Conservation (phyloP, 2,329 filamentous ascomycete genomes). For the Trichophyton benhamiae region DNA sequence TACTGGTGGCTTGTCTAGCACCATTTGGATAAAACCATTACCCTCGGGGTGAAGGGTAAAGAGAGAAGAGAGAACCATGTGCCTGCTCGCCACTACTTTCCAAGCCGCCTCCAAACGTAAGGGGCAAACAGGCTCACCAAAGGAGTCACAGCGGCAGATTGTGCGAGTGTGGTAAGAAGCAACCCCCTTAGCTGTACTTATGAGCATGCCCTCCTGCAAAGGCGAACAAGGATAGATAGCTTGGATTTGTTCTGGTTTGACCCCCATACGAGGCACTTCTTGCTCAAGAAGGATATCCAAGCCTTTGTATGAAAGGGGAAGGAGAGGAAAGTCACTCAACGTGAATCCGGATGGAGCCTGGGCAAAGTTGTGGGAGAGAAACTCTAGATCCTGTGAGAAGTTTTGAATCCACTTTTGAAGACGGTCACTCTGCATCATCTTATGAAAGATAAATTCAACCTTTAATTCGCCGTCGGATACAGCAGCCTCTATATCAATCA, state of each 20-base stretch:
- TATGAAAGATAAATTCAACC: constrained; percentile 33
- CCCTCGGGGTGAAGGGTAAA: constrained; percentile 8
- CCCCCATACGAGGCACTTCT: constrained; percentile 25
- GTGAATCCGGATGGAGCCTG: constrained; percentile 21
- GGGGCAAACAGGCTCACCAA: background rate
- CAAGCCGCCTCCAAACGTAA: constrained; percentile 3
- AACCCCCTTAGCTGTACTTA: background rate
- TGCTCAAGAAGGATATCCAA: constrained; percentile 27
- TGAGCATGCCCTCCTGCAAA: constrained; percentile 5
- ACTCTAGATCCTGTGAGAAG: constrained; percentile 25
- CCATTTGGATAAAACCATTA: background rate
- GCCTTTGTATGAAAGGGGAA: constrained; percentile 31
- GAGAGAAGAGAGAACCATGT: constrained; percentile 25
- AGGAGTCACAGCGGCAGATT: background rate
- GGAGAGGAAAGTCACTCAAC: constrained; percentile 33
- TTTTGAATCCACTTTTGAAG: constrained; percentile 32
- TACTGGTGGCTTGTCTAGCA: background rate
- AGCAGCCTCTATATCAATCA: constrained; percentile 31
- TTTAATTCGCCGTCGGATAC: constrained; percentile 41
- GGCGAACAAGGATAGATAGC: constrained; percentile 20
- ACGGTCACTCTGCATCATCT: constrained; percentile 40
- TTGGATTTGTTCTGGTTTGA: constrained; percentile 26
- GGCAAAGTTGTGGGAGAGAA: constrained; percentile 19
- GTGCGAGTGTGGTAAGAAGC: background rate
- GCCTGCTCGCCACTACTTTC: constrained; percentile 10